These are phyloP conservation scores for Stropharia rugosoannulata DNA, from an alignment of 768 basidiomycete genomes.

Conservation along the genomic window DNA sequence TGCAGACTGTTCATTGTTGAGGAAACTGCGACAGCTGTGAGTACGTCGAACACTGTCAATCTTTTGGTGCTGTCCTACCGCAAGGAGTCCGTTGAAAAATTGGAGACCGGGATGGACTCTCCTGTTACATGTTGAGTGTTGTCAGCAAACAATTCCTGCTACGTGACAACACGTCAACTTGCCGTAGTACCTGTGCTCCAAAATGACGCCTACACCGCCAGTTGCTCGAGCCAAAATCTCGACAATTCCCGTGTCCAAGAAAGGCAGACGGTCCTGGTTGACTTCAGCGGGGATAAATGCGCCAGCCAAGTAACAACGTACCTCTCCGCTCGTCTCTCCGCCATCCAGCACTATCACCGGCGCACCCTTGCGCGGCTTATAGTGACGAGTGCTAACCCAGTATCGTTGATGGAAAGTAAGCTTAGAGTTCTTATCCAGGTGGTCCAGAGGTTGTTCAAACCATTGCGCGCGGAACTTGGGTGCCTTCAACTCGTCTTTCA, in stretches of 20 bases:
- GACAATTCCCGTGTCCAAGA: conserved; percentile 79
- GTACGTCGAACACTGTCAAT: neutral
- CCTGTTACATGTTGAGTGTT: conserved; percentile 37
- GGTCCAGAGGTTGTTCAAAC: conserved; percentile 87
- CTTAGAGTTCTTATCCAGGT: conserved; percentile 54
- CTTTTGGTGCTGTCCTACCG: conserved; percentile 40
- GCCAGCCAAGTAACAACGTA: conserved; percentile 27
- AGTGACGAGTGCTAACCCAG: conserved; percentile 88
- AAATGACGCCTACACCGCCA: conserved; percentile 84
- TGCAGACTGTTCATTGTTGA: conserved; percentile 86
- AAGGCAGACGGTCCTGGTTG: conserved; percentile 46
- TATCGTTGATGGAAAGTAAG: conserved; percentile 85
- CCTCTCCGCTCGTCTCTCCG: conserved; percentile 87
- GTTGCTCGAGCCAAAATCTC: conserved; percentile 85
- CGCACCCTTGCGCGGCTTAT: conserved; percentile 63
- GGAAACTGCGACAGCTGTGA: conserved; percentile 50
- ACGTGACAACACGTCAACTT: neutral
- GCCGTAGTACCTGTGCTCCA: conserved; percentile 94
- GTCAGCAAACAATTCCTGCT: neutral
- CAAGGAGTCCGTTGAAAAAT: conserved; percentile 81
- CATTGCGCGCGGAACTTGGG: conserved; percentile 42
- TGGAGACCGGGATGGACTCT: conserved; percentile 68
- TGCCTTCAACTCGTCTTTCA: conserved; percentile 4
- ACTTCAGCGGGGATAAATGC: neutral
- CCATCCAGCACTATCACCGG: conserved; percentile 93